These are phyloP conservation scores for Pythium monospermum DNA, from an alignment of 352 stramenopile genomes.

Conservation along the genomic window DNA sequence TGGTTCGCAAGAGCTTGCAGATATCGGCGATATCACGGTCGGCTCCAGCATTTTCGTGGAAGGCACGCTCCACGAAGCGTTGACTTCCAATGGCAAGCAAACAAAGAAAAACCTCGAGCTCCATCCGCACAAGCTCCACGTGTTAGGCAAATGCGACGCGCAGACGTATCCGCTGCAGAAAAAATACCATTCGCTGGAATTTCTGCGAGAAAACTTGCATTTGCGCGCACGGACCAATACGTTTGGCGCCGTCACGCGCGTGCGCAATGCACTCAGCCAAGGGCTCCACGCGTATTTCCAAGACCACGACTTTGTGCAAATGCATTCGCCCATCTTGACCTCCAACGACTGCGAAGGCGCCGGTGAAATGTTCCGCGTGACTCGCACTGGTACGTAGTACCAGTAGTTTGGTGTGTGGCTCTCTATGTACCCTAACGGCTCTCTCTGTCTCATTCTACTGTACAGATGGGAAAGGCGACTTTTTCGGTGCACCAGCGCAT, in stretches of 20 bases:
- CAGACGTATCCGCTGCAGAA: constrained; percentile 97
- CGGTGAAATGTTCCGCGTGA: constrained; percentile 97
- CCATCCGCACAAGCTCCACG: constrained; percentile 65
- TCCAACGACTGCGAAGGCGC: constrained; percentile 97
- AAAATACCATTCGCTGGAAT: constrained; percentile 98
- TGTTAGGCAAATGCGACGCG: constrained; percentile 91
- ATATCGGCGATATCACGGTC: constrained; percentile 89
- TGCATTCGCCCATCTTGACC: constrained; percentile 95
- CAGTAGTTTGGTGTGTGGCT: constrained; percentile 5
- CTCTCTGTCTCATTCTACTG: not conserved
- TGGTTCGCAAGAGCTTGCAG: constrained; percentile 21
- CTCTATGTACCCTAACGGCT: not conserved
- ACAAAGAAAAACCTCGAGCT: constrained; percentile 93
- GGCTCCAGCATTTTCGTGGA: constrained; percentile 90
- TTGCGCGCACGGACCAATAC: constrained; percentile 96
- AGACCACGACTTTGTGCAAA: constrained; percentile 67
- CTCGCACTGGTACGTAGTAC: constrained; percentile 56
- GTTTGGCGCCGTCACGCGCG: constrained; percentile 91
- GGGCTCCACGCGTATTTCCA: constrained; percentile 74
- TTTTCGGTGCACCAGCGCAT: constrained; percentile 92
- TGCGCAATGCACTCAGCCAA: constrained; percentile 89
- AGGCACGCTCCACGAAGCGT: constrained; percentile 86
- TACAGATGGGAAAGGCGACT: constrained; percentile 88
- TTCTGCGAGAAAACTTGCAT: constrained; percentile 95
- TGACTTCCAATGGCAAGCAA: constrained; percentile 82